Conservation (phyloP, 2,329 filamentous ascomycete genomes). For the Microdochium paspali region DNA sequence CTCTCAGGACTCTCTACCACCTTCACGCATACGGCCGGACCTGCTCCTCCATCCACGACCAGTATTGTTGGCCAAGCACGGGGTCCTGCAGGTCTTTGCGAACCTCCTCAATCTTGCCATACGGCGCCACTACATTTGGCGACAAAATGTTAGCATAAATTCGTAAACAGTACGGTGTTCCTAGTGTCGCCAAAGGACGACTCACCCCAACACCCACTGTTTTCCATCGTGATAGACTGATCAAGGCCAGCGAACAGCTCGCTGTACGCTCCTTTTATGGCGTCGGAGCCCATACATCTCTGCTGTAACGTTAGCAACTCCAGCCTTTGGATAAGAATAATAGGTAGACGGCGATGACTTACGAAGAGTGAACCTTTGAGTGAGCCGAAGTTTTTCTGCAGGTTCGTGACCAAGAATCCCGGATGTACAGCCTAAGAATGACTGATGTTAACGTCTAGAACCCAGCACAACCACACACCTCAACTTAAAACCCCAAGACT, state of each 20-base stretch:
- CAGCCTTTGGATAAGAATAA: background rate
- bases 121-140: slow-evolving; percentile 5
- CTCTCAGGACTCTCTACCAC: slow-evolving; percentile 17
- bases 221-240: slow-evolving; percentile 21
- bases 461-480: no score
- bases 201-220: slow-evolving; percentile 18
- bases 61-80: slow-evolving; percentile 4
- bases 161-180: no score
- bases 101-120: slow-evolving; percentile 2
- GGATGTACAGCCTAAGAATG: slow-evolving; percentile 1
- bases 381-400: slow-evolving; percentile 3
- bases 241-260: slow-evolving; percentile 29
- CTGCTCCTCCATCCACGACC: slow-evolving; percentile 7
- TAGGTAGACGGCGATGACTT: slow-evolving; percentile 8
- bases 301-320: slow-evolving; percentile 2
- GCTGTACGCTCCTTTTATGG: slow-evolving; percentile 27
- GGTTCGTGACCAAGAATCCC: slow-evolving; percentile 4
- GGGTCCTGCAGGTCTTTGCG: slow-evolving; percentile 3
- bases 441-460: no score
- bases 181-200: no score
- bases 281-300: slow-evolving; percentile 8
- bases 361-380: background rate
- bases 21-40: background rate
- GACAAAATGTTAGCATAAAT: no score
- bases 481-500: no score